Percentiles rank a stretch among this genome's conserved stretches.
Evolutionary conservation across 2,329 filamentous ascomycete species (phyloP).

Genomic region (Fusarium xylarioides): DNA sequence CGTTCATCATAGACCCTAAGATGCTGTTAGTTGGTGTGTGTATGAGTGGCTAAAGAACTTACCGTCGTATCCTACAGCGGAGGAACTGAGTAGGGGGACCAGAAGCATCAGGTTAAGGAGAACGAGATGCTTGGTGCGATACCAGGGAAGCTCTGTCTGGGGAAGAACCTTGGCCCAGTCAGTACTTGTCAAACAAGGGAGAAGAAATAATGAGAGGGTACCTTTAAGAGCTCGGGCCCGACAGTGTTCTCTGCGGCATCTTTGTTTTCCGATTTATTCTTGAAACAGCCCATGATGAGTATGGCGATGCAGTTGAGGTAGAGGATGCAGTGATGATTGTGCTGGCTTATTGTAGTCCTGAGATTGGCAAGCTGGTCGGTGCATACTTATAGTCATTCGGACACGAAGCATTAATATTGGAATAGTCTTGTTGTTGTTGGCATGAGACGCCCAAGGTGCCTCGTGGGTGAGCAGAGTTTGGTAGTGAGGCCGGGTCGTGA

Average conservation of each 20-base stretch:
- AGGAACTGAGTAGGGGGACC: not conserved
- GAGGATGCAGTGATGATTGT: not conserved
- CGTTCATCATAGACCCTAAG: not conserved
- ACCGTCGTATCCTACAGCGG: not conserved
- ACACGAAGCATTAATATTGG: not conserved
- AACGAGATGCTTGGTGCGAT: not conserved
- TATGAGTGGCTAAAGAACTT: accelerated
- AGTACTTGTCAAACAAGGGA: not conserved
- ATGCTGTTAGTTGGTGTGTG: not conserved
- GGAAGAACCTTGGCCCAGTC: not conserved
- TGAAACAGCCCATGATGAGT: not conserved
- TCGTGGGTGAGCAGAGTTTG: too few species aligned
- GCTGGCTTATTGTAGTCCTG: not conserved
- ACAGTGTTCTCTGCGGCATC: not conserved
- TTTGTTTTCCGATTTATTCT: not conserved
- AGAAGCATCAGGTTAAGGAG: not conserved
- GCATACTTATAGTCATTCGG: not conserved
- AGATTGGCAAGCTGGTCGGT: accelerated
- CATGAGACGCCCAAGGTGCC: too few species aligned
- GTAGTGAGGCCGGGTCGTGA: too few species aligned
- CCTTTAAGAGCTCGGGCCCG: not conserved
- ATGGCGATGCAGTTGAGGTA: not conserved
- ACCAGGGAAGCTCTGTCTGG: not conserved
- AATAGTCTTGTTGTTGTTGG: not conserved
- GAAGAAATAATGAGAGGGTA: not conserved